Base-by-base conservation (phyloP, 148 eudicot genomes). In the Chenopodium quinoa region DNA sequence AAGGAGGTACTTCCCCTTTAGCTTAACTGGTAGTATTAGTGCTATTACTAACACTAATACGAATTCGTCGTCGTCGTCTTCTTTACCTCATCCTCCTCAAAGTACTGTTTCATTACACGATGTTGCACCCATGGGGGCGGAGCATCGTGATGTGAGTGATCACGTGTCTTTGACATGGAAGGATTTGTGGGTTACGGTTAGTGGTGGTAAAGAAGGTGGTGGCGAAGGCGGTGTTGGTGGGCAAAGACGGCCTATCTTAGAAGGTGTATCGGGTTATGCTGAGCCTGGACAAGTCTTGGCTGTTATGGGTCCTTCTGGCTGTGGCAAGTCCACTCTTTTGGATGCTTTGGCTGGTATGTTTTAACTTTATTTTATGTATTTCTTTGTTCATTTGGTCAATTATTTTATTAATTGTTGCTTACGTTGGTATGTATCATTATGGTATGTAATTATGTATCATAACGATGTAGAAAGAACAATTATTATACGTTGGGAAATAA, bases 291-390 rank as follows among this genome's bases (percentile, higher is more conserved):
- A 83, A 84, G 88, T 88, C 11, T 63, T 88, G 82, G 92, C 92
- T 75, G 74, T 90, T 50, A 90, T 90, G 92, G 92, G 92, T 23
- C 92, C 92, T 71, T 90, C 92, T 71, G 92, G 92, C 12, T 88
- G 84, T 68, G 92, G 92, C 25, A 90, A 90, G 81, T 88, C 90
- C 0, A 90, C 92, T 4, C 91, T 90, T 63, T 81, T 90, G 67
- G 92, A 90, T 74, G 81, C 89, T 48, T 81, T 90, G 37, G 89
- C 92, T 47, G 92, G 92, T 87, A 72, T 20, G 58, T 2, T 7
- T 0, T 10, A 50, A 10, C 56, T 50, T 9, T 10, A 10, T 10
- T 5, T 50, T 10, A 12, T 10, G 12, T 52, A 52, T 52, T 52
- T 1, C 16, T 52, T 52, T 52, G 12, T 52, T 52, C 16, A 10